phyloP scores from a whole-genome alignment of 305 asterid species.

The Fraxinus dipetala region DNA sequence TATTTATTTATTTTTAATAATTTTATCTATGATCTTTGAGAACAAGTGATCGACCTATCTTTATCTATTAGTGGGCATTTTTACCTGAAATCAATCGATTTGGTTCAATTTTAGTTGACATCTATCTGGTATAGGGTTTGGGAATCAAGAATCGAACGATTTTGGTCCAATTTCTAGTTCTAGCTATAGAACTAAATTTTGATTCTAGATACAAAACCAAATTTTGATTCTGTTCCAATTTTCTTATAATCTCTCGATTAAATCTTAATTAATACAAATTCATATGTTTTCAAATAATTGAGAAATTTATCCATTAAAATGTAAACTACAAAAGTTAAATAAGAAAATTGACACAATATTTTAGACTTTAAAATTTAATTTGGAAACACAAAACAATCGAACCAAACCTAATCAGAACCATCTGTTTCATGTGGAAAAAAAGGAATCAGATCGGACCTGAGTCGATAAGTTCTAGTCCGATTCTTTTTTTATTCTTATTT shows the following conservation, averaged over 20 bases:
- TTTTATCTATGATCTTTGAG: background rate
- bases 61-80: background rate
- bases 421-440: too few relatives aligned
- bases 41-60: background rate
- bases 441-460: too few relatives aligned
- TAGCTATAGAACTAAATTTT: too few relatives aligned
- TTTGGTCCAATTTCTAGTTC: background rate
- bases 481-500: too few relatives aligned
- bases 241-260: too few relatives aligned
- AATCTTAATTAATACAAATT: too few relatives aligned
- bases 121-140: background rate
- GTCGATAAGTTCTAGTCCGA: too few relatives aligned
- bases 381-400: too few relatives aligned
- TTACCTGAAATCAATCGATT: background rate
- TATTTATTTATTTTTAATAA: too few relatives aligned
- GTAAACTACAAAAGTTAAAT: background rate
- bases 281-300: background rate
- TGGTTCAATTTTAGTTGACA: background rate
- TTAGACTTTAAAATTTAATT: too few relatives aligned
- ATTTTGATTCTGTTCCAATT: too few relatives aligned
- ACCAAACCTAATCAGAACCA: background rate
- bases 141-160: too few relatives aligned
- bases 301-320: background rate
- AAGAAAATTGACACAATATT: background rate
- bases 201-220: background rate